Evolutionary conservation across 2,329 filamentous ascomycete species (phyloP).

Genomic region (Exophiala alcalophila): DNA sequence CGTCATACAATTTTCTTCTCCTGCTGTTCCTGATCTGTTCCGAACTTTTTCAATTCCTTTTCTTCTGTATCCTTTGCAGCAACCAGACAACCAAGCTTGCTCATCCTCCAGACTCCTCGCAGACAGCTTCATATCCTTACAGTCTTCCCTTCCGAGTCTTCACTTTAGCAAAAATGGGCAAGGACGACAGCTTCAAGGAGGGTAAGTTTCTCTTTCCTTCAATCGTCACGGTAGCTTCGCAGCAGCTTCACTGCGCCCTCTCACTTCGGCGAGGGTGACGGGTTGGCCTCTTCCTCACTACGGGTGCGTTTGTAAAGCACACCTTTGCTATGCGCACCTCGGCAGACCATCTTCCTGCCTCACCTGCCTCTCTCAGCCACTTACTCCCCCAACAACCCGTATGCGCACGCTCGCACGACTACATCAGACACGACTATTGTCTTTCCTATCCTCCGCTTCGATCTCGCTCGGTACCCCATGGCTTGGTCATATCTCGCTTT

Average conservation of each 20-base stretch:
- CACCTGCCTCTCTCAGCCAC: too few relatives aligned
- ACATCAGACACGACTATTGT: too few relatives aligned
- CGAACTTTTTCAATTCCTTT: constrained; percentile 20
- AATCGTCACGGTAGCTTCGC: constrained; percentile 20
- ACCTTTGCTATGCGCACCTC: background rate
- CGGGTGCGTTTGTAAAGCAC: constrained; percentile 1
- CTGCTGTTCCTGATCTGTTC: constrained; percentile 9
- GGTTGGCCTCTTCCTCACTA: constrained; percentile 1
- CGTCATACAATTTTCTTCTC: constrained; percentile 24
- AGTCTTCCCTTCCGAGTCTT: constrained; percentile 6
- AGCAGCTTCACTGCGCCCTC: constrained; percentile 21
- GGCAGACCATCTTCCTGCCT: too few relatives aligned
- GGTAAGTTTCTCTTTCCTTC: constrained; percentile 22
- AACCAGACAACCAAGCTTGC: constrained; percentile 16
- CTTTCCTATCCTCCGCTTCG: too few relatives aligned
- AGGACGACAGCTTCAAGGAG: constrained; percentile 28
- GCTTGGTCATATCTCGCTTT: constrained; percentile 5
- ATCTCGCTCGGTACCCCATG: too few relatives aligned
- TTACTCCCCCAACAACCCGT: too few relatives aligned
- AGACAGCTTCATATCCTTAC: constrained; percentile 10
- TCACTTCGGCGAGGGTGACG: constrained; percentile 1
- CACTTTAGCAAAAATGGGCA: constrained; percentile 27
- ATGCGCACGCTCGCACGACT: too few relatives aligned
- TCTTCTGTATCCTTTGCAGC: constrained; percentile 15
- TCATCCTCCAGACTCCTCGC: constrained; percentile 9